A percentile compares a stretch with the other conserved stretches of the same genome.
Evolutionary conservation across 2,329 filamentous ascomycete species (phyloP).

Genomic region (Colletotrichum liriopes): DNA sequence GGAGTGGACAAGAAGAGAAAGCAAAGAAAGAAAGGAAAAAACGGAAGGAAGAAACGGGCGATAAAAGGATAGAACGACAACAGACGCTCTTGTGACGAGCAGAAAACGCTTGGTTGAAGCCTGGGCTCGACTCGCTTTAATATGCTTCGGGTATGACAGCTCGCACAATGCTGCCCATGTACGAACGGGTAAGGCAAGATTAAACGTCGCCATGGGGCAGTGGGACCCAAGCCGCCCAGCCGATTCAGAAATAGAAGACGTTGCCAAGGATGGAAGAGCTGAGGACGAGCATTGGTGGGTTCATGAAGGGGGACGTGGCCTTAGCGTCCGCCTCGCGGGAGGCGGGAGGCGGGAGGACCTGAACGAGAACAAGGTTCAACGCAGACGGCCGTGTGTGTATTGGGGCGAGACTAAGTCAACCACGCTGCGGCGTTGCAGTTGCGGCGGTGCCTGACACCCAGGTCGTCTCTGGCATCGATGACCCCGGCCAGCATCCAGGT

Average conservation of each 20-base stretch:
- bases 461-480: constrained; percentile 36
- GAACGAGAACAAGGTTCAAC: constrained; percentile 30
- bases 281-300: constrained; percentile 44
- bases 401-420: constrained; percentile 20
- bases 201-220: constrained; percentile 42
- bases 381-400: constrained; percentile 17
- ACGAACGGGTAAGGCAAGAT: constrained; percentile 45
- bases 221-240: constrained; percentile 15
- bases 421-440: constrained; percentile 25
- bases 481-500: constrained; percentile 19
- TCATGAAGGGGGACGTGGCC: constrained; percentile 46
- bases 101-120: constrained; percentile 44
- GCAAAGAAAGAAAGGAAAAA: constrained; percentile 46
- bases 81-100: constrained; percentile 34
- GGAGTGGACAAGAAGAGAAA: constrained; percentile 45
- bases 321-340: constrained; percentile 41
- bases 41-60: constrained; percentile 46
- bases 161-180: constrained; percentile 34
- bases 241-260: constrained; percentile 42
- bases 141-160: constrained; percentile 49
- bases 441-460: constrained; percentile 36
- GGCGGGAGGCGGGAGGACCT: constrained; percentile 41
- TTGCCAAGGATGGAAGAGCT: constrained; percentile 42
- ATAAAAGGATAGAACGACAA: constrained; percentile 40
- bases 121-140: constrained; percentile 49